Evolutionary conservation across 2,329 filamentous ascomycete species (phyloP).

Genomic region (Phoma sp.): DNA sequence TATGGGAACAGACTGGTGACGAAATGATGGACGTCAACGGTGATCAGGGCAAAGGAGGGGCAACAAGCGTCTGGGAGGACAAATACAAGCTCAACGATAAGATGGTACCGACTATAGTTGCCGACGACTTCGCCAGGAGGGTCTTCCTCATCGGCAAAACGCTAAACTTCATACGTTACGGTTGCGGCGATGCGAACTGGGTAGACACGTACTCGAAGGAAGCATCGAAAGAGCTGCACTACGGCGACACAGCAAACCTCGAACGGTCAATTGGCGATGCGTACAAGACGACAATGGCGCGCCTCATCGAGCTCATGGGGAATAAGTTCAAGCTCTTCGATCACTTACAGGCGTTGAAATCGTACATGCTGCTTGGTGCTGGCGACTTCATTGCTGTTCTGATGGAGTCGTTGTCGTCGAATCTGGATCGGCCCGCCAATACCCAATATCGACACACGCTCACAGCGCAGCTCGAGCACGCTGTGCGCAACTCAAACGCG

Average conservation of each 20-base stretch:
- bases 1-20: slow-evolving; percentile 76
- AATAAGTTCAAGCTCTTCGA: slow-evolving; percentile 95
- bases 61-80: slow-evolving; percentile 96
- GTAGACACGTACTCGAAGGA: slow-evolving; percentile 94
- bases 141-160: slow-evolving; percentile 98
- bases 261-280: slow-evolving; percentile 95
- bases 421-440: slow-evolving; percentile 93
- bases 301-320: slow-evolving; percentile 91
- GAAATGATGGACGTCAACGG: slow-evolving; percentile 49
- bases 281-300: slow-evolving; percentile 97
- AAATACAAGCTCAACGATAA: slow-evolving; percentile 87
- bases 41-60: slow-evolving; percentile 60
- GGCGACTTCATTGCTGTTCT: slow-evolving; percentile 96
- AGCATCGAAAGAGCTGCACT: slow-evolving; percentile 87
- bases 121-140: slow-evolving; percentile 91
- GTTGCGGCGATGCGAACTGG: slow-evolving; percentile 92
- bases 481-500: slow-evolving; percentile 94
- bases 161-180: slow-evolving; percentile 96
- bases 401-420: slow-evolving; percentile 94
- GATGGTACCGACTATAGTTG: slow-evolving; percentile 94
- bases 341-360: slow-evolving; percentile 89
- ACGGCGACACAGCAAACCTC: slow-evolving; percentile 90
- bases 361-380: slow-evolving; percentile 91
- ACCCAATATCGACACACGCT: slow-evolving; percentile 96
- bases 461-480: slow-evolving; percentile 97